phyloP scores from a whole-genome alignment of 768 basidiomycete species.

The Suillus clintonianus region DNA sequence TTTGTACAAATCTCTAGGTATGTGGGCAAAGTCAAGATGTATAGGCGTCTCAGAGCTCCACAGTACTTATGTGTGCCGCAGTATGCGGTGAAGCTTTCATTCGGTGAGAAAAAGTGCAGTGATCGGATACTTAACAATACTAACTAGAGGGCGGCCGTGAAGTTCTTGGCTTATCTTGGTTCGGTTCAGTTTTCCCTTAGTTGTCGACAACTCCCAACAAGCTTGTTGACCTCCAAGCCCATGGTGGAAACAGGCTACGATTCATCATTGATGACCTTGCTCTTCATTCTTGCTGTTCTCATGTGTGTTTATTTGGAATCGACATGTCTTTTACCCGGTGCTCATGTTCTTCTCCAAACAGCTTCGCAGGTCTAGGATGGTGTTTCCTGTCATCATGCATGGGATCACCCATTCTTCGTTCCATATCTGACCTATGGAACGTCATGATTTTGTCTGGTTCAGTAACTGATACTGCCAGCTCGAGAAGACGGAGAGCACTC shows the following conservation, averaged over 20 bases:
- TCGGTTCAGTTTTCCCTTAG: not conserved
- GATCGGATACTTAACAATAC: not conserved
- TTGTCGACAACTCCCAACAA: not conserved
- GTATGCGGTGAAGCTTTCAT: constrained; percentile 1
- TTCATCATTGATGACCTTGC: constrained; percentile 39
- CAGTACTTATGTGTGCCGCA: not conserved
- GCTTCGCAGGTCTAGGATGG: constrained; percentile 56
- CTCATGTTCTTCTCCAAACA: constrained; percentile 19
- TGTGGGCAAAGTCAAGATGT: not conserved
- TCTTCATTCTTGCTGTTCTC: constrained; percentile 49
- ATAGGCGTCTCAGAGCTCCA: not conserved
- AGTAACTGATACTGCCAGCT: constrained; percentile 23
- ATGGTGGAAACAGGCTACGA: constrained; percentile 25
- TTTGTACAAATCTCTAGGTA: not conserved
- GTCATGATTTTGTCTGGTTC: constrained; percentile 42
- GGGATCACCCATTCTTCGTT: constrained; percentile 48
- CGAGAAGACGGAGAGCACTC: constrained; percentile 38
- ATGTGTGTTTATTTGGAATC: constrained; percentile 36
- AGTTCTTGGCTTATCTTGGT: constrained; percentile 31
- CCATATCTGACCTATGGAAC: constrained; percentile 52
- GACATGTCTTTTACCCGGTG: not conserved
- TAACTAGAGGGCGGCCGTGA: constrained; percentile 11
- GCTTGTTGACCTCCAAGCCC: not conserved
- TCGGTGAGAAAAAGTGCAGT: constrained; percentile 10
- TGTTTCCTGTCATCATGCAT: constrained; percentile 71